phyloP scores from a whole-genome alignment of 352 stramenopile species.

The Phytophthora melonis region DNA sequence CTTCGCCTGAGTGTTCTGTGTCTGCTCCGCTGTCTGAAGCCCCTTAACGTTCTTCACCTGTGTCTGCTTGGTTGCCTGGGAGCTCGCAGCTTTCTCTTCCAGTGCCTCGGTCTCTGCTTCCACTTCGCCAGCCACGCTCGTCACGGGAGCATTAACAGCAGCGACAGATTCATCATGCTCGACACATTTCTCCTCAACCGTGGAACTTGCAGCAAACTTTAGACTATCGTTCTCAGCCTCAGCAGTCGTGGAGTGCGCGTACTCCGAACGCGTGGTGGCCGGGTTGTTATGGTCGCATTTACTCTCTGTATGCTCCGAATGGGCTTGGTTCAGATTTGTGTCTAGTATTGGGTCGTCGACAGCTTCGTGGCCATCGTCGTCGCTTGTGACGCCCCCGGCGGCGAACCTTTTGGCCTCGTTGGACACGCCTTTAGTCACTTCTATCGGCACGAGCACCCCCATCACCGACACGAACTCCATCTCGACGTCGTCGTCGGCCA shows the following conservation, averaged over 20 bases:
- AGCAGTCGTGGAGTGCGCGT: neutral
- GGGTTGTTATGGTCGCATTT: neutral
- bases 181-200: neutral
- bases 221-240: neutral
- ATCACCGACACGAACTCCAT: slow-evolving; percentile 28
- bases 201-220: neutral
- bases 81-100: neutral
- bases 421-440: slow-evolving; percentile 25
- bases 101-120: neutral
- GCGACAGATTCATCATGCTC: neutral
- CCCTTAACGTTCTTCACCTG: neutral
- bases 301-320: slow-evolving; percentile 2
- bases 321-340: neutral
- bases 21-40: neutral
- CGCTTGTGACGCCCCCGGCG: neutral
- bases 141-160: neutral
- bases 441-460: slow-evolving; percentile 21
- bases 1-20: neutral
- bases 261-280: neutral
- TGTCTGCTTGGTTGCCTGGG: neutral
- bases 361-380: neutral
- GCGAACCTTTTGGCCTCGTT: slow-evolving; percentile 7
- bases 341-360: neutral
- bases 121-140: neutral
- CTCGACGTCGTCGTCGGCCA: slow-evolving; percentile 16